Evolutionary conservation across 345 rosid genomes (phyloP).

Genomic region (Dipteronia sinensis): DNA sequence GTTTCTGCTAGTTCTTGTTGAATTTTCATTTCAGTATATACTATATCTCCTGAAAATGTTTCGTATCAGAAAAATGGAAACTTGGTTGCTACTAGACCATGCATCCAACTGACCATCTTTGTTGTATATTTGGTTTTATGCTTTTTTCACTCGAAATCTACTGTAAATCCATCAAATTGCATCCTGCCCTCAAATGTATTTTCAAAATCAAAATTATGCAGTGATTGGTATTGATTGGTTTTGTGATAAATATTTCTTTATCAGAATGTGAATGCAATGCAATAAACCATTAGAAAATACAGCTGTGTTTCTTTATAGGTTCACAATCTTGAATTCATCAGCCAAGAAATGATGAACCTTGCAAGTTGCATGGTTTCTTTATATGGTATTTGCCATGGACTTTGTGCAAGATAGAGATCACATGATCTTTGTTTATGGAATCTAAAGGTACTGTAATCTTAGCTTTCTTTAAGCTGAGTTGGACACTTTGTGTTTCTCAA

Average conservation of each 20-base stretch:
- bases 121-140: background rate
- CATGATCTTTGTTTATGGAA: conserved; percentile 11
- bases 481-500: conserved; percentile 15
- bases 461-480: conserved; percentile 1
- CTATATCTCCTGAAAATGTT: background rate
- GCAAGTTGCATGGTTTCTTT: background rate
- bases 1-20: conserved; percentile 27
- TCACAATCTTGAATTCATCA: background rate
- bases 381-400: background rate
- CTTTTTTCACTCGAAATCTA: background rate
- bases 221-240: background rate
- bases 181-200: background rate
- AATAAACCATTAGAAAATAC: background rate
- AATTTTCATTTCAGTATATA: background rate
- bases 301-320: background rate
- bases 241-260: background rate
- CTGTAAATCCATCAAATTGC: background rate
- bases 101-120: background rate
- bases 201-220: background rate
- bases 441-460: background rate
- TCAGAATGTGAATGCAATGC: background rate
- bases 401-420: background rate
- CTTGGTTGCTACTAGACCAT: background rate
- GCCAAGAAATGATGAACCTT: background rate
- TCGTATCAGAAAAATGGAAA: background rate